Percentiles rank a stretch among this genome's conserved stretches.
phyloP scores from a whole-genome alignment of 352 stramenopile species.

The Thraustochytrium sp. region DNA sequence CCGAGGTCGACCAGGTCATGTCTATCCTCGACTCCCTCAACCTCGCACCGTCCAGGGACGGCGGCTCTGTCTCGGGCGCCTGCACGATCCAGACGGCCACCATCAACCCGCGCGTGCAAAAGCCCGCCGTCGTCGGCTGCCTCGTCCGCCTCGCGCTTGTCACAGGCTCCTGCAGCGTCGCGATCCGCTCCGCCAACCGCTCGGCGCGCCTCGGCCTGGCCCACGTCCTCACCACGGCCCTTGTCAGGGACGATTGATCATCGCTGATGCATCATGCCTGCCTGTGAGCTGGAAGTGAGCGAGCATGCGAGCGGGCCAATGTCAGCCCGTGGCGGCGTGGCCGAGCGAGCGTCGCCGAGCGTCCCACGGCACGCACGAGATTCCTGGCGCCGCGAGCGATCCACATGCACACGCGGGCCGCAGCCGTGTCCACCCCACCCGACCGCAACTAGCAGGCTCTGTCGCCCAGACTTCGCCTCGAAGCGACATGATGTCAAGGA shows the following conservation, averaged over 20 bases:
- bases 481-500: too few species aligned
- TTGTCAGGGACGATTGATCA: neutral
- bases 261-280: too few species aligned
- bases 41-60: neutral
- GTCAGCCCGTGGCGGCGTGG: too few species aligned
- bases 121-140: slow-evolving; percentile 13
- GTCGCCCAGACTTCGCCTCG: too few species aligned
- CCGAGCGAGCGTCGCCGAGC: too few species aligned
- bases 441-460: too few species aligned
- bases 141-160: slow-evolving; percentile 1
- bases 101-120: neutral
- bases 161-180: neutral
- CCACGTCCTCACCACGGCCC: neutral
- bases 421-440: too few species aligned
- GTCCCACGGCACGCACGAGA: too few species aligned
- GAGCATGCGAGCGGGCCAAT: too few species aligned
- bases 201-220: neutral
- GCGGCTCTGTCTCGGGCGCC: neutral
- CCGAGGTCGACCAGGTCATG: neutral
- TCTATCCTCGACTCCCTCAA: neutral
- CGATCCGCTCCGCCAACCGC: neutral
- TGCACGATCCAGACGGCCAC: slow-evolving; percentile 15
- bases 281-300: too few species aligned
- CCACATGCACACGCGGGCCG: too few species aligned
- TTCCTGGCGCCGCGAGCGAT: too few species aligned